Base-by-base conservation (phyloP, 805 yeast species). In the Hanseniaspora guilliermondii region DNA sequence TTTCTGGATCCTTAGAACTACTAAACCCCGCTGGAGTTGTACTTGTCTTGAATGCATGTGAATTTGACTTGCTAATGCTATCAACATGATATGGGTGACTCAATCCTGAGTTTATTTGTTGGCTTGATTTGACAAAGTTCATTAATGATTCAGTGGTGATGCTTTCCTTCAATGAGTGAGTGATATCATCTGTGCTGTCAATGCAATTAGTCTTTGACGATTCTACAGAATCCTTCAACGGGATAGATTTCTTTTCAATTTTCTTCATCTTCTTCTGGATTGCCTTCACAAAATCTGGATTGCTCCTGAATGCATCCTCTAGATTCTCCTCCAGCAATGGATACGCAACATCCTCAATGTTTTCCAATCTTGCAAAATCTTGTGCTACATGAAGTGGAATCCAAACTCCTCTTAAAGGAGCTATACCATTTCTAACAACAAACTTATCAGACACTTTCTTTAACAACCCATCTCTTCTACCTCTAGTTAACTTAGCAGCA, bases 351-450 rank as follows among this genome's bases (percentile, higher is more conserved):
- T 82, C 87, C 27, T 76, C 78, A 57, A 83, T 83, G 40, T 86
- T 84, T 65, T 85, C 93, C 58, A 82, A 73, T 66, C 83, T 83
- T 17, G 95, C 94, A 79, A 85, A 82, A 35, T 83, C 83, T 47
- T 80, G 71, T 1, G 94, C 95, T 49, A 93, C 72, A 58, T 85
- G 91, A 64, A 83, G 84, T 1, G 95, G 94, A 56, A 85, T 84
- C 95, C 95, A 85, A 47, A 85, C 94, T 38, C 95, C 95, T 69
- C 85, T 85, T 61, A 85, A 71, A 66, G 85, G 89, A 89, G 85
- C 85, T 14, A 88, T 81, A 4, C 95, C 95, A 57, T 84, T 82
- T 68, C 85, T 85, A 44, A 85, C 91, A 24, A 85, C 94, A 63
- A 83, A 86, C 41, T 93, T 74, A 44, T 79, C 75, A 61, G 82